Conservation (phyloP, 1,284 basidiomycete genomes). For the Melanopsichium pennsylvanicum region DNA sequence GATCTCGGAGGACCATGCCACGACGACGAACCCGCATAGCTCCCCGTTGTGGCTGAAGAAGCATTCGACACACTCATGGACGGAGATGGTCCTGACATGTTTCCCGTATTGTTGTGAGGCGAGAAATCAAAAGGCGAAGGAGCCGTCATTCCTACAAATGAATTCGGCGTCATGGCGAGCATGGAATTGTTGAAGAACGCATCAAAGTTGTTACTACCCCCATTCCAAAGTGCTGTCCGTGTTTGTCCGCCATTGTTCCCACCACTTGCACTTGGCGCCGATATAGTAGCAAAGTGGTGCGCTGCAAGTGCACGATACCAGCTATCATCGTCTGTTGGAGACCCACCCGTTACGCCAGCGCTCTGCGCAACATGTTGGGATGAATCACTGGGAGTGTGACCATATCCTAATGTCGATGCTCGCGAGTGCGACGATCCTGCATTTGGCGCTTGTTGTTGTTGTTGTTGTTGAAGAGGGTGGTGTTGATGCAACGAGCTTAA, state of each 20-base stretch:
- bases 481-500: background rate
- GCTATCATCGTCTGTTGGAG: conserved; percentile 19
- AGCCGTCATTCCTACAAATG: conserved; percentile 18
- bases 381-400: conserved; percentile 8
- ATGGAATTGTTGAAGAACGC: conserved; percentile 33
- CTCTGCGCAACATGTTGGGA: conserved; percentile 7
- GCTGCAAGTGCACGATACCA: conserved; percentile 32
- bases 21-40: conserved; percentile 27
- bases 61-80: conserved; percentile 20
- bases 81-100: conserved; percentile 15
- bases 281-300: conserved; percentile 26
- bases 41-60: conserved; percentile 25
- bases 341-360: background rate
- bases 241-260: conserved; percentile 16
- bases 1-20: conserved; percentile 22
- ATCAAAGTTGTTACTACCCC: conserved; percentile 35
- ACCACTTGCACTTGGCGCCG: no score
- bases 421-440: conserved; percentile 13
- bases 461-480: no score
- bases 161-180: conserved; percentile 33
- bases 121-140: conserved; percentile 35
- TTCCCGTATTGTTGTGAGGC: conserved; percentile 15
- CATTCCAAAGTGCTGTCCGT: conserved; percentile 31
- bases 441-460: background rate
- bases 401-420: conserved; percentile 6